Percentiles rank a stretch among this genome's conserved stretches.
Conservation (phyloP, 1,284 basidiomycete genomes). For the Fistulinella cinereoalba region DNA sequence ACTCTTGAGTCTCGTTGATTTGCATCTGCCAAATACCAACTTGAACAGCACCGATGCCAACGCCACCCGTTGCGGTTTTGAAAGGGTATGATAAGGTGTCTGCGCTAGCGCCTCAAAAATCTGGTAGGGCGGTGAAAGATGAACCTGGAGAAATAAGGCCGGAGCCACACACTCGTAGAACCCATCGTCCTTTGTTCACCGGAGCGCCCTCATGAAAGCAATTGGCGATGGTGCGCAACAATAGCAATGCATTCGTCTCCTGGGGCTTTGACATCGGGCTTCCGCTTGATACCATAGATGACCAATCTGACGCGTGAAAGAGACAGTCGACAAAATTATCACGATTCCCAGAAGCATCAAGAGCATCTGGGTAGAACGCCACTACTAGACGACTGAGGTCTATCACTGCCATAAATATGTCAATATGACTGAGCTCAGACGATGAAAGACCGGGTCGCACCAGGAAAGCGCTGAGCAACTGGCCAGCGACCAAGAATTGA, state of each 20-base stretch:
- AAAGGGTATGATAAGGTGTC: constrained; percentile 53
- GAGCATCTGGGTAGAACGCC: constrained; percentile 59
- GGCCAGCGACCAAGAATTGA: constrained; percentile 81
- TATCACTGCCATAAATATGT: constrained; percentile 56
- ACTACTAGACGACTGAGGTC: constrained; percentile 82
- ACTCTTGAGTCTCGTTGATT: constrained; percentile 7
- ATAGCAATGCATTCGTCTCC: constrained; percentile 86
- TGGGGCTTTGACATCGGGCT: constrained; percentile 61
- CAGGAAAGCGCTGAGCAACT: constrained; percentile 75
- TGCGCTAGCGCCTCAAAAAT: constrained; percentile 53
- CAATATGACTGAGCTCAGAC: background rate
- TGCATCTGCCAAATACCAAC: constrained; percentile 41
- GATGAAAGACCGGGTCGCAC: constrained; percentile 40
- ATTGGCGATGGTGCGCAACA: constrained; percentile 82
- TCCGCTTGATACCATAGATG: constrained; percentile 42
- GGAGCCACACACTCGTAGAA: constrained; percentile 43
- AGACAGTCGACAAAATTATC: constrained; percentile 59
- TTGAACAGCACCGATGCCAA: constrained; percentile 80
- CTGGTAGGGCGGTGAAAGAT: constrained; percentile 34
- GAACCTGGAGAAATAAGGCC: background rate
- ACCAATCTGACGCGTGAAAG: constrained; percentile 72
- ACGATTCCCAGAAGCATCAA: constrained; percentile 45
- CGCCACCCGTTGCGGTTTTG: constrained; percentile 70
- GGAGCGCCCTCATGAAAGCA: constrained; percentile 57
- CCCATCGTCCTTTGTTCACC: constrained; percentile 48